Percentiles rank a stretch among this genome's conserved stretches.
Evolutionary conservation across 495 filamentous ascomycete species (phyloP).

Genomic region (Parathielavia hyrcaniae): DNA sequence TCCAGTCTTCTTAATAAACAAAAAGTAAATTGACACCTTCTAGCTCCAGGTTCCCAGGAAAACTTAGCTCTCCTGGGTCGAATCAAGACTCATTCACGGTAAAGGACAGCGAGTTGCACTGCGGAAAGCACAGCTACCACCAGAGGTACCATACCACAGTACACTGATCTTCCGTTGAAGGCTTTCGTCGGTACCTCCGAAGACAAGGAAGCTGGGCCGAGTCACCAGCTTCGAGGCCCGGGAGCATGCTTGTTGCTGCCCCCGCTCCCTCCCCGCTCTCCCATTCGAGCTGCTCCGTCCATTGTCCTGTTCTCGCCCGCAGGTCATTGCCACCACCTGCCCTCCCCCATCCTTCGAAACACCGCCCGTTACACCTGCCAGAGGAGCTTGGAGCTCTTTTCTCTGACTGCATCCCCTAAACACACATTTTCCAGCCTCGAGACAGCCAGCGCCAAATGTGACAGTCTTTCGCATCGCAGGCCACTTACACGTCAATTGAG

Average conservation of each 20-base stretch:
- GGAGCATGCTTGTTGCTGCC: constrained; percentile 18
- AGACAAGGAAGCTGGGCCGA: background rate
- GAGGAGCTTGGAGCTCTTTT: constrained; percentile 32
- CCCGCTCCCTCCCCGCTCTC: constrained; percentile 31
- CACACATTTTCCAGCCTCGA: constrained; percentile 18
- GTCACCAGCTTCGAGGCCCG: constrained; percentile 2
- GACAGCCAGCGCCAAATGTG: constrained; percentile 20
- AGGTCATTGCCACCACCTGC: constrained; percentile 22
- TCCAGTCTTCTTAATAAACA: too few relatives aligned
- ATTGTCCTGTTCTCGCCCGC: constrained; percentile 24
- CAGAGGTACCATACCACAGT: too few relatives aligned
- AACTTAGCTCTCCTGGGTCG: background rate
- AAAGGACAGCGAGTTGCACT: background rate
- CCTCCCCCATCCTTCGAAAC: constrained; percentile 43
- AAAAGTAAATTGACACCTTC: background rate
- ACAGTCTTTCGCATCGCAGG: constrained; percentile 24
- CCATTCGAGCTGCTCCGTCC: constrained; percentile 32
- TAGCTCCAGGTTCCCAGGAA: background rate
- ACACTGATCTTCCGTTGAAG: background rate
- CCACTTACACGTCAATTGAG: constrained; percentile 35
- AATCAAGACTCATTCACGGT: background rate
- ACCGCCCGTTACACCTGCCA: constrained; percentile 43
- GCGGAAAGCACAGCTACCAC: too few relatives aligned
- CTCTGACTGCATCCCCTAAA: constrained; percentile 19
- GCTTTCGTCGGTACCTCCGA: constrained; percentile 7